Base-by-base conservation (phyloP, 2,329 filamentous ascomycete genomes). In the Chaetomium sp. region DNA sequence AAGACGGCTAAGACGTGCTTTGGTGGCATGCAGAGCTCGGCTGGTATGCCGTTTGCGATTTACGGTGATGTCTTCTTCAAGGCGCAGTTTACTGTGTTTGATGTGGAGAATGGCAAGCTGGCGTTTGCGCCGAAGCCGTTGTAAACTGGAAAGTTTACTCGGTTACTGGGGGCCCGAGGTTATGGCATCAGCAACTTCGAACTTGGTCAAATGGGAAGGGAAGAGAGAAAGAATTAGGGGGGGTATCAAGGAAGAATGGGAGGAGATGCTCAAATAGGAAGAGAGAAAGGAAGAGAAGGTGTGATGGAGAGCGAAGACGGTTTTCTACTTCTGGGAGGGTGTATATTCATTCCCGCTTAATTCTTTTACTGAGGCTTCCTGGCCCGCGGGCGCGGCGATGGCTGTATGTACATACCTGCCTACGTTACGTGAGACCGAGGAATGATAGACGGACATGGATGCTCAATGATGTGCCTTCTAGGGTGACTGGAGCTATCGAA, bases 41-140 rank as follows among this genome's bases (percentile, higher is more conserved):
- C 70, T 1, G 79, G 77, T n/a, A 70, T 86, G 47, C 77, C 76
- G 5, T 75, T 86, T 66, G 78, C 76, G 56, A 88, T 89, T 65
- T 85, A 86, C 59, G 86, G 86, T 9, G 85, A 88, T 62, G 76
- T 86, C 61, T 86, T 88, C 73, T 74, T 88, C 54, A 88, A 88
- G 79, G 77, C 76, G 62, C 81, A 85, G 66, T 88, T 84, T 64
- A 82, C 82, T 37, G 78, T 88, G 38, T 87, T 86, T 61, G 79
- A 86, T 64, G 69, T 72, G 3, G 70, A 73, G 3, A 72, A 73
- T 6, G 68, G 68, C 49, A 68, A 71, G 60, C 66, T 81, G 37
- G 78, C 78, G 8, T 77, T 80, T 58, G 78, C 78, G 52, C 62
- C 66, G 6, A 76, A 59, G 57, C 52, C 57, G 19, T 27, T 27